Evolutionary conservation across 2,329 filamentous ascomycete species (phyloP).

Genomic region (Colletotrichum tamarilloi): DNA sequence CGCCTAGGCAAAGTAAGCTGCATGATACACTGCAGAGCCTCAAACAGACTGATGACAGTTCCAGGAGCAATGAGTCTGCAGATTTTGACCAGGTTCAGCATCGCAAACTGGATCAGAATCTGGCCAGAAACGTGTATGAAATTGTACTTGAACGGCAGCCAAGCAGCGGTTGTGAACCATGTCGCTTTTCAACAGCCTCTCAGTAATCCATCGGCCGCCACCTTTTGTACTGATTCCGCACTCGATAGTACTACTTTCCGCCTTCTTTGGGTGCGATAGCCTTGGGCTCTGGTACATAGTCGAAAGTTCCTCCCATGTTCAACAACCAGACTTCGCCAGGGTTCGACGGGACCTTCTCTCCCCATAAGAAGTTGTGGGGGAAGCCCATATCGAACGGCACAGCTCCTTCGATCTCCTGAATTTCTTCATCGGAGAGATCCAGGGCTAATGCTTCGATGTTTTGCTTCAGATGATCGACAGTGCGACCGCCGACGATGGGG

Average conservation of each 20-base stretch:
- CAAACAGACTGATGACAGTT: neutral
- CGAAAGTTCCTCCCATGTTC: constrained; percentile 58
- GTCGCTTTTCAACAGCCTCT: neutral
- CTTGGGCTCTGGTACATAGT: constrained; percentile 59
- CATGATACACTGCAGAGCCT: neutral
- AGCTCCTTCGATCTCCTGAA: constrained; percentile 73
- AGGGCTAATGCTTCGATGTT: constrained; percentile 77
- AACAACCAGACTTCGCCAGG: constrained; percentile 56
- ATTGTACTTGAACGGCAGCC: neutral
- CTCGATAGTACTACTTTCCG: constrained; percentile 54
- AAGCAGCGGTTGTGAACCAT: neutral
- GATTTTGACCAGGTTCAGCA: neutral
- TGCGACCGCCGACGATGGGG: constrained; percentile 78
- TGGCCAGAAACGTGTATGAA: neutral
- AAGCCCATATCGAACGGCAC: constrained; percentile 74
- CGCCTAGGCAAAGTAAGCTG: neutral
- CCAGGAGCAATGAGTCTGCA: neutral
- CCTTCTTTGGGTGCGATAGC: constrained; percentile 54
- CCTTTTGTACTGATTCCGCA: constrained; percentile 44
- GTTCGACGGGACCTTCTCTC: constrained; percentile 48
- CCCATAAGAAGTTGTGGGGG: constrained; percentile 69
- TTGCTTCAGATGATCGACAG: constrained; percentile 73
- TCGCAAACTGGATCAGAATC: neutral
- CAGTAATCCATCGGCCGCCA: constrained; percentile 41
- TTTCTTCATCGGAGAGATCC: constrained; percentile 68